phyloP scores from a whole-genome alignment of 106 monocot genomes.

The Allium cepa region DNA sequence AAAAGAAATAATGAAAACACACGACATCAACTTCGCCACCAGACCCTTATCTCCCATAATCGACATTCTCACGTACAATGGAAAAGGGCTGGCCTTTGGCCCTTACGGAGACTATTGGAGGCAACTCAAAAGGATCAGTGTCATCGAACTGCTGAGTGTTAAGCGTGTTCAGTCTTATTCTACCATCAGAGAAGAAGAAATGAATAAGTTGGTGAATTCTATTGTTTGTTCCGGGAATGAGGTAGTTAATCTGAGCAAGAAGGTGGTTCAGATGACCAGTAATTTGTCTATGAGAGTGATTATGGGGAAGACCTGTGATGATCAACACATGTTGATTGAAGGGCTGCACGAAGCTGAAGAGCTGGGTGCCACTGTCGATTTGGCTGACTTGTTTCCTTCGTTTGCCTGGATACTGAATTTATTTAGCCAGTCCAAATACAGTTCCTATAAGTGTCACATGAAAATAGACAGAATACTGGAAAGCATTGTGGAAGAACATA shows the following conservation, averaged over 20 bases:
- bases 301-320: conserved; percentile 8
- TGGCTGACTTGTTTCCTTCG: conserved; percentile 25
- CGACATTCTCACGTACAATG: neutral
- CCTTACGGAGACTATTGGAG: conserved; percentile 33
- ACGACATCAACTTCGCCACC: conserved; percentile 25
- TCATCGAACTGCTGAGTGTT: conserved; percentile 20
- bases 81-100: conserved; percentile 12
- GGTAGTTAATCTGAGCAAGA: conserved; percentile 2
- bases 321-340: conserved; percentile 1
- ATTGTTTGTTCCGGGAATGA: neutral
- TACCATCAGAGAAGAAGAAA: conserved; percentile 25
- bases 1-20: conserved; percentile 25
- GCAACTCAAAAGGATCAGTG: conserved; percentile 10
- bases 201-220: conserved; percentile 1
- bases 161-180: conserved; percentile 19
- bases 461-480: conserved; percentile 11
- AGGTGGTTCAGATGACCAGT: neutral
- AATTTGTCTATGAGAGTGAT: neutral
- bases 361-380: conserved; percentile 5
- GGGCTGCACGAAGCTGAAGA: neutral
- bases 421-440: neutral
- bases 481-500: conserved; percentile 3
- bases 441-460: neutral
- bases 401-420: neutral
- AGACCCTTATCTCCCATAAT: conserved; percentile 14